Evolutionary conservation across 805 yeast species (phyloP), one percentile per base, ranked within the genome.

Genomic region (Candida jianshihensis): DNA sequence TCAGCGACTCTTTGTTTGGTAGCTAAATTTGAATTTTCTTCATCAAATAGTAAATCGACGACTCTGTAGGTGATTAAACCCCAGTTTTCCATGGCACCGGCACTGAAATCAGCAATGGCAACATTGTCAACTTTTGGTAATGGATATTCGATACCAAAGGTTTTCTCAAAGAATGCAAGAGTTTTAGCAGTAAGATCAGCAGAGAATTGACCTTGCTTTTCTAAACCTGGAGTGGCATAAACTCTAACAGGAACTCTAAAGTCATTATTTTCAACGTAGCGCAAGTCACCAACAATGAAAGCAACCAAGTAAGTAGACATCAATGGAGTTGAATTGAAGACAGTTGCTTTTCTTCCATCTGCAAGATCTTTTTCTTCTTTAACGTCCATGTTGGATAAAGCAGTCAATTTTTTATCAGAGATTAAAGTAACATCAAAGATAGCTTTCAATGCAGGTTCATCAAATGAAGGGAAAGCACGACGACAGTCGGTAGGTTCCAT

Each of bases 71-170:
- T 84, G 49, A 84, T 73, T 51, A 82, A 68, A 39, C 88, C 88
- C 71, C 82, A 82, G 60, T 84, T 84, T 63, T 84, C 95, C 95
- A 84, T 84, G 33, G 95, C 95, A 51, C 92, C 92, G 16, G 88
- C 88, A 25, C 84, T 68, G 59, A 83, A 84, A 60, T 82, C 92
- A 51, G 81, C 90, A 43, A 81, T 81, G 17, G 89, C 90, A 38
- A 83, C 83, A 65, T 81, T 73, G 56, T 84, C 92, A 65, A 80
- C 71, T 61, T 84, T 84, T 35, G 92, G 92, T 51, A 84, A 68
- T 22, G 84, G 85, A 57, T 83, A 84, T 40, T 81, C 73, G 45
- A 84, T 81, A 39, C 77, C 87, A 56, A 84, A 84, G 33, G 78
- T 70, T 45, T 74, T 60, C 47, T 82, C 88, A 54, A 81, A 84